A percentile compares a stretch with the other conserved stretches of the same genome.
These are phyloP conservation scores for Chlamydomonas reinhardtii DNA, from an alignment of 163 green algal species.

Conservation along the genomic window DNA sequence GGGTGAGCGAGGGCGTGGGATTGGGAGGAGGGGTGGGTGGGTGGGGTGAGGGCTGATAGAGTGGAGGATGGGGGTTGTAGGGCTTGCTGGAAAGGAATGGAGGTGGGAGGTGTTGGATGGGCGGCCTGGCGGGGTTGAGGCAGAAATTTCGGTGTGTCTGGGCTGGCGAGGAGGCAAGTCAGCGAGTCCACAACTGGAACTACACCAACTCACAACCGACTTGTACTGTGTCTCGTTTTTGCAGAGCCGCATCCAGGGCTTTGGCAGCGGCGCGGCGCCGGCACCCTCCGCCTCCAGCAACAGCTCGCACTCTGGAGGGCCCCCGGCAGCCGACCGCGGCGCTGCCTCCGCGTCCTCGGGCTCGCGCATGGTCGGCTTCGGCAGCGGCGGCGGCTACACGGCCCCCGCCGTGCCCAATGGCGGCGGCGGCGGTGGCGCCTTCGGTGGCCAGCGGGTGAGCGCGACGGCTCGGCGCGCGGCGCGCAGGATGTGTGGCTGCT, in stretches of 20 bases:
- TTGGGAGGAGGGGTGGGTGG: no score
- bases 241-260: constrained; percentile 88
- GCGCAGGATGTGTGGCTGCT: background rate
- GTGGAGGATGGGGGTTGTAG: no score
- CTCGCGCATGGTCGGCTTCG: constrained; percentile 50
- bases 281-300: constrained; percentile 1
- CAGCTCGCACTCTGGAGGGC: background rate
- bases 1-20: background rate
- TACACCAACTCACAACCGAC: no score
- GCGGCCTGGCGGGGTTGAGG: no score
- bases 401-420: background rate
- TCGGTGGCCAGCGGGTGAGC: constrained; percentile 9
- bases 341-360: background rate
- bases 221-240: no score
- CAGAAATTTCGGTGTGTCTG: no score
- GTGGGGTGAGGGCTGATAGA: no score
- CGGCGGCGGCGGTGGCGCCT: background rate
- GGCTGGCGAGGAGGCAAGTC: no score
- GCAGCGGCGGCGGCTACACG: constrained; percentile 31
- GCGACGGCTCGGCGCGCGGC: background rate
- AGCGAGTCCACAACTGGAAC: no score
- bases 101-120: background rate
- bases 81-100: background rate
- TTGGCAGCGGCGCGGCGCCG: constrained; percentile 73
- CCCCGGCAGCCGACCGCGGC: background rate